These are phyloP conservation scores for Turnera subulata DNA, from an alignment of 345 rosid genomes.

Conservation along the genomic window DNA sequence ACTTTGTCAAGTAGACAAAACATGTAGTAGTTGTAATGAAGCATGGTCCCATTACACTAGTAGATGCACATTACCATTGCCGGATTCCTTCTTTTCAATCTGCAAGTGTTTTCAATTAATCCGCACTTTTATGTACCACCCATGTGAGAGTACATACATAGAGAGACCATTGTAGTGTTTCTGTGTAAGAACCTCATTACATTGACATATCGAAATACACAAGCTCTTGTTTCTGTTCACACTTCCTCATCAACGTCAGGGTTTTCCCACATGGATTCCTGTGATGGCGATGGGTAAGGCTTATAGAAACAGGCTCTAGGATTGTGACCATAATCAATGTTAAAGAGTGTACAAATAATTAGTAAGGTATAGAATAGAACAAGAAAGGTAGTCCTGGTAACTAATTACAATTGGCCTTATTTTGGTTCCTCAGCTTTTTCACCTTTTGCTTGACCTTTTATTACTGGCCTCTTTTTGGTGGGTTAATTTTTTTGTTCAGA, in stretches of 20 bases:
- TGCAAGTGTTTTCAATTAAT: too few species aligned
- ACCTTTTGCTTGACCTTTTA: not conserved
- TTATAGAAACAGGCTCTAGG: not conserved
- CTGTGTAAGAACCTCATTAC: not conserved
- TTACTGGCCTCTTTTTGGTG: too few species aligned
- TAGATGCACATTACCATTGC: not conserved
- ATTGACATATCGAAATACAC: not conserved
- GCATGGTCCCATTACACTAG: not conserved
- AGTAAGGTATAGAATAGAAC: not conserved
- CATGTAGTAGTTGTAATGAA: not conserved
- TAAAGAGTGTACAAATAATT: not conserved
- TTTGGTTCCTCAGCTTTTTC: not conserved
- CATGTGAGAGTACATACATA: not conserved
- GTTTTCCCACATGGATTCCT: not conserved
- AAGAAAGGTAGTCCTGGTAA: too few species aligned
- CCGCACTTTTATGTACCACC: not conserved
- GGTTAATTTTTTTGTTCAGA: too few species aligned
- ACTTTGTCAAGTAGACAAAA: constrained; percentile 12
- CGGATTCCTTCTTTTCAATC: not conserved
- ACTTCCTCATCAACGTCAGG: not conserved
- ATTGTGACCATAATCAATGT: not conserved
- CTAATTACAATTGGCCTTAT: constrained; percentile 11
- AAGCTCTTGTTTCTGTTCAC: not conserved
- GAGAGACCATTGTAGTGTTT: not conserved
- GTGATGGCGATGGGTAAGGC: not conserved